Percentiles rank a stretch among this genome's conserved stretches.
Conservation (phyloP, 23 red algal species). For the Gracilaria vermiculophylla region DNA sequence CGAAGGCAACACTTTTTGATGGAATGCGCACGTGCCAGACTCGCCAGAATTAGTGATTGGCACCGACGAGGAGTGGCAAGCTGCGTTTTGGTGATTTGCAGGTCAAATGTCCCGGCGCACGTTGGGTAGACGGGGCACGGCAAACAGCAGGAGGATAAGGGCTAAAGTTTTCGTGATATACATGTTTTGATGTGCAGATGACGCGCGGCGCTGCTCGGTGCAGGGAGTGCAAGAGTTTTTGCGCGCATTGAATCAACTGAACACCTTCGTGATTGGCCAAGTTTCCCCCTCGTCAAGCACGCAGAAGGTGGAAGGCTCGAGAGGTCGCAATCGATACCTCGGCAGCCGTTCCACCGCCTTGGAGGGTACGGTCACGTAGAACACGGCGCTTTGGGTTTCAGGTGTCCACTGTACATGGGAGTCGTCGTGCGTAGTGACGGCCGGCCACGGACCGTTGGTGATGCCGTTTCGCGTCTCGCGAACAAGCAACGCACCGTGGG, state of each 20-base stretch:
- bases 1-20: no score
- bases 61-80: no score
- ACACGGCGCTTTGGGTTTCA: conserved; percentile 36
- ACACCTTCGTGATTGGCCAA: conserved; percentile 5
- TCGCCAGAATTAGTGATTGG: no score
- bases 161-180: not conserved
- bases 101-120: no score
- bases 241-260: not conserved
- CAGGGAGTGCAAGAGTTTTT: not conserved
- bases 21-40: no score
- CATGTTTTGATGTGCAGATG: not conserved
- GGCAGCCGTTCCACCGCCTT: not conserved
- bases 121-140: no score
- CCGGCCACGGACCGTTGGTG: conserved; percentile 53
- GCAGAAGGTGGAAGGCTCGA: not conserved
- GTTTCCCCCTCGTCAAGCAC: not conserved
- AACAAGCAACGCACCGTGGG: not conserved
- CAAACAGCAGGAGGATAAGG: not conserved
- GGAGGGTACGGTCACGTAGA: conserved; percentile 13
- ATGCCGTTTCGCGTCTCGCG: conserved; percentile 21
- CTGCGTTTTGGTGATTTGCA: no score
- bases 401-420: conserved; percentile 48
- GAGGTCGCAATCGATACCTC: not conserved
- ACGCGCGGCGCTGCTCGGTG: not conserved
- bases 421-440: not conserved